A percentile compares a stretch with the other conserved stretches of the same genome.
Evolutionary conservation across 2,329 filamentous ascomycete species (phyloP).

Genomic region (Aspergillus sp.): DNA sequence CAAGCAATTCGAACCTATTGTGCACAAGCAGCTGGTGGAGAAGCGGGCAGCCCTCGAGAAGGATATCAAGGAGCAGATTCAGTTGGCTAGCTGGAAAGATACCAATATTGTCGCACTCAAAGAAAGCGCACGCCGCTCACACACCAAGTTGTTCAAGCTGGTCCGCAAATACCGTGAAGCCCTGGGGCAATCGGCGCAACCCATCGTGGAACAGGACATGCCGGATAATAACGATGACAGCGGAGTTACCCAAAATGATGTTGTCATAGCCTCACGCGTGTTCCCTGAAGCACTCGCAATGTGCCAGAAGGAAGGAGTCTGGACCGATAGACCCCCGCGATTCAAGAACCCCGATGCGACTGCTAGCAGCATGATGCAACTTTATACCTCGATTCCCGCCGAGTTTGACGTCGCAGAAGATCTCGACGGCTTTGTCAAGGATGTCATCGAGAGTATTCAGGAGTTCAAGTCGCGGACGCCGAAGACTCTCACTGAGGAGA

Average conservation of each 20-base stretch:
- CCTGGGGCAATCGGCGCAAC: conserved; percentile 73
- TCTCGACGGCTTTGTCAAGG: conserved; percentile 68
- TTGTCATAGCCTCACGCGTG: conserved; percentile 21
- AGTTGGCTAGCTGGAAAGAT: conserved; percentile 96
- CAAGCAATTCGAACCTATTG: conserved; percentile 66
- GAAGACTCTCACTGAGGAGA: conserved; percentile 77
- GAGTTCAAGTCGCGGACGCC: conserved; percentile 85
- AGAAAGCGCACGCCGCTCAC: conserved; percentile 86
- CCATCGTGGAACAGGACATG: conserved; percentile 49
- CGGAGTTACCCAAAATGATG: conserved; percentile 13
- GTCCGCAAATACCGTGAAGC: conserved; percentile 85
- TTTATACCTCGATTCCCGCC: conserved; percentile 57
- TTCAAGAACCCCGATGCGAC: conserved; percentile 72
- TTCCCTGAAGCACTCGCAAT: conserved; percentile 35
- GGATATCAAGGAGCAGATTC: conserved; percentile 87
- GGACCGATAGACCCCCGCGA: conserved; percentile 59
- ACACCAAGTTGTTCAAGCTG: conserved; percentile 87
- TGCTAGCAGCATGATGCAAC: conserved; percentile 70
- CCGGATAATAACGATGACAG: conserved; percentile 38
- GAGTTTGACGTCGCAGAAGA: conserved; percentile 60
- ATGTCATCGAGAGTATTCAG: conserved; percentile 67
- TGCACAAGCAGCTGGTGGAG: conserved; percentile 65
- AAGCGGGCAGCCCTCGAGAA: conserved; percentile 81
- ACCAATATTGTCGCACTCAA: conserved; percentile 88
- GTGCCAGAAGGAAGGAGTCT: conserved; percentile 34